Base-by-base conservation (phyloP, 1,284 basidiomycete species). In the Cutaneotrichosporon cyanovorans region DNA sequence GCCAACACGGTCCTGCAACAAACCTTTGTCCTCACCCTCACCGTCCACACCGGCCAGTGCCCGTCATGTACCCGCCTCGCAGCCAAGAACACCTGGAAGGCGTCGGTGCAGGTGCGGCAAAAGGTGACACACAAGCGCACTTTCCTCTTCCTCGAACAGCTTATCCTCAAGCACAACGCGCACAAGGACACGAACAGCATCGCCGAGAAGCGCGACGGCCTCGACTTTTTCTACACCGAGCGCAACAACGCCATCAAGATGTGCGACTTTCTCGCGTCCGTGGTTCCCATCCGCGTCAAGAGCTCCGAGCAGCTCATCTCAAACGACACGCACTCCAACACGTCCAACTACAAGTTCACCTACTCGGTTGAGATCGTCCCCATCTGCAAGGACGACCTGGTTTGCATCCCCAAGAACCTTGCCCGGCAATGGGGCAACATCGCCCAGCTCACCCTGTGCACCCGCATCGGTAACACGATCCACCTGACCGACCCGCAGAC, bases 41-140 rank as follows among this genome's bases (percentile, higher is more conserved):
- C 97, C 45, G 89, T 98, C 2, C 89, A 95, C 64, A 84, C 96
- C 56, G 87, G 88, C 0, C 93, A 98, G 76, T 98, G 93, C 70
- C 84, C 89, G 0, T 87, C 92, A 60, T 98, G 95, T 68, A 79
- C 92, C 0, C 82, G 83, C 56, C 78, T 97, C 5, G 95, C 93
- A 0, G 93, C 95, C 4, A 98, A 98, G 75, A 97, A 98, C 69
- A 97, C 91, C 0, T 98, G 93, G 95, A 89, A 88, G 63, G 91
- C 93, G 0, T 78, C 90, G 44, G 91, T 98, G 2, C 95, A 98
- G 76, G 90, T 97, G 28, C 83, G 95, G 41, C 93, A 98, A 68
- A 98, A 98, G 74, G 91, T 95, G 40, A 78, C 87, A 11, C 93
- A 98, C 72, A 98, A 98, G 73, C 83, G 95, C 48, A 98, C 95